phyloP scores from a whole-genome alignment of 2,329 filamentous ascomycete species.

The Aspergillus cejpii region DNA sequence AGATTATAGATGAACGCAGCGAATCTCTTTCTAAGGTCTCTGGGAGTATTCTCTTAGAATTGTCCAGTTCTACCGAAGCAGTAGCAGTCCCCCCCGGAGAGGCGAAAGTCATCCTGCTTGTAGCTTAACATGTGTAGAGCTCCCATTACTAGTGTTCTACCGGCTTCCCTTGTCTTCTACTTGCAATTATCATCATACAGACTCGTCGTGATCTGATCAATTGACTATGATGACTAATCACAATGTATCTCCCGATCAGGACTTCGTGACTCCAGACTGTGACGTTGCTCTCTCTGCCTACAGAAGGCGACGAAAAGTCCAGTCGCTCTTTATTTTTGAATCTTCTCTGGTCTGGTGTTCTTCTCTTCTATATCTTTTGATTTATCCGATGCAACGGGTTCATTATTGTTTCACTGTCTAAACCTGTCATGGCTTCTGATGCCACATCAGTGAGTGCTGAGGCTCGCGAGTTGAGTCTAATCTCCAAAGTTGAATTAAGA shows the following conservation, averaged over 20 bases:
- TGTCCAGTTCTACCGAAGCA: neutral
- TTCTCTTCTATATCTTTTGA: neutral
- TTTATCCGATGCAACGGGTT: neutral
- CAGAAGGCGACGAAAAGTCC: neutral
- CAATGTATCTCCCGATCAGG: conserved; percentile 5
- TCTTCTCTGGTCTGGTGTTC: neutral
- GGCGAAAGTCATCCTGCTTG: neutral
- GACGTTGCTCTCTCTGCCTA: conserved; percentile 17
- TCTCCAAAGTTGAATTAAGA: conserved; percentile 77
- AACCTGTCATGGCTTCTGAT: conserved; percentile 29
- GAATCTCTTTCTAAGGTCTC: neutral
- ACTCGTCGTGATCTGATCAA: neutral
- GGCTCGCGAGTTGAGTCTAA: conserved; percentile 68
- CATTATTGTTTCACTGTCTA: neutral
- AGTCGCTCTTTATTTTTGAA: conserved; percentile 1
- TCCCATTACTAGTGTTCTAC: neutral
- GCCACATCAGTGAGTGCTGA: conserved; percentile 30
- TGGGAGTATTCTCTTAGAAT: neutral
- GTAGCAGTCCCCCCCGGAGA: neutral
- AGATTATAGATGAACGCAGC: neutral
- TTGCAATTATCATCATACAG: neutral
- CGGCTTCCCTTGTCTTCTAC: neutral
- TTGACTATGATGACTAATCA: conserved; percentile 16
- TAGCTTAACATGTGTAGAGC: neutral
- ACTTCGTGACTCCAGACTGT: conserved; percentile 12